Conservation (phyloP, 345 rosid species). For the Gossypium stocksii region DNA sequence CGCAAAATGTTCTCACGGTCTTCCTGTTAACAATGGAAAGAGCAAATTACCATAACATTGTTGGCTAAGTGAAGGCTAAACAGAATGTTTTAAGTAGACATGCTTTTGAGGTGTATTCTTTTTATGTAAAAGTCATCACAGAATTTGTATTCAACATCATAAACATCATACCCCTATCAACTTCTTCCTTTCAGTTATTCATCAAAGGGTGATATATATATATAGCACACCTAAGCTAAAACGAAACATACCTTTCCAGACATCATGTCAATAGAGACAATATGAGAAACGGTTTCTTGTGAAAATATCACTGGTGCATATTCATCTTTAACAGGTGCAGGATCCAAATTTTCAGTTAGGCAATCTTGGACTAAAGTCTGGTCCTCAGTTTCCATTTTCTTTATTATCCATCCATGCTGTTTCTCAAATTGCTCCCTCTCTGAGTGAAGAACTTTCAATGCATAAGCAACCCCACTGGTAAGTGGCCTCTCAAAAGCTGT, state of each 20-base stretch:
- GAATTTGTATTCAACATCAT: not conserved
- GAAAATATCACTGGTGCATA: slow-evolving; percentile 92
- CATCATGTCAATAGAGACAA: slow-evolving; percentile 95
- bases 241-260: slow-evolving; percentile 72
- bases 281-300: slow-evolving; percentile 92
- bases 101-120: not conserved
- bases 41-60: slow-evolving; percentile 5
- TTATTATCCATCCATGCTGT: slow-evolving; percentile 69
- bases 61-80: not conserved
- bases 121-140: slow-evolving; percentile 3
- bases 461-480: slow-evolving; percentile 97
- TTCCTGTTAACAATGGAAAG: slow-evolving; percentile 45
- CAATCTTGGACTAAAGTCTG: slow-evolving; percentile 80
- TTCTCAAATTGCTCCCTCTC: slow-evolving; percentile 82
- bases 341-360: slow-evolving; percentile 71
- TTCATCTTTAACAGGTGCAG: slow-evolving; percentile 84
- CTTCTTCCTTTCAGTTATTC: not conserved
- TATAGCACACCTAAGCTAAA: not conserved
- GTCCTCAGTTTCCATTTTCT: slow-evolving; percentile 86
- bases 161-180: too few relatives aligned
- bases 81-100: not conserved
- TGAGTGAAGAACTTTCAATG: slow-evolving; percentile 78
- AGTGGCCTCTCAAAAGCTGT: slow-evolving; percentile 96
- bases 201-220: not conserved
- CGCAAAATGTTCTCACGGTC: slow-evolving; percentile 89